phyloP scores from a whole-genome alignment of 2,329 filamentous ascomycete species.

The Aspergillus glaucus region DNA sequence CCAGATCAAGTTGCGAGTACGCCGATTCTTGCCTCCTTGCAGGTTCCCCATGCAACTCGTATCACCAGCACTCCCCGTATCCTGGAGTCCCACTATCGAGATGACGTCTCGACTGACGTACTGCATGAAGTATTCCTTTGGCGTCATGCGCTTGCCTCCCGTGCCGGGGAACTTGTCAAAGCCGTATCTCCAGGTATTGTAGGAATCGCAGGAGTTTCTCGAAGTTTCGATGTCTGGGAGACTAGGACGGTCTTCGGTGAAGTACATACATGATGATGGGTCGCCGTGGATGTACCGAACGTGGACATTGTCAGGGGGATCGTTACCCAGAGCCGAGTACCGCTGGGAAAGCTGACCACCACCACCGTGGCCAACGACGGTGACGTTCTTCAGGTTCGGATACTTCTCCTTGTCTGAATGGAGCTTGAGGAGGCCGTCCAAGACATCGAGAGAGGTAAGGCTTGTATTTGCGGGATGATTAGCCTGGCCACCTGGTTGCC shows the following conservation, averaged over 20 bases:
- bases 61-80: slow-evolving; percentile 8
- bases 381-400: slow-evolving; percentile 8
- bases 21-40: slow-evolving; percentile 9
- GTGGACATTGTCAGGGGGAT: slow-evolving; percentile 8
- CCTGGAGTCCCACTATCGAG: slow-evolving; percentile 9
- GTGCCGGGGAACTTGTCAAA: slow-evolving; percentile 11
- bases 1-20: slow-evolving; percentile 11
- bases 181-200: slow-evolving; percentile 10
- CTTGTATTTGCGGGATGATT: slow-evolving; percentile 6
- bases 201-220: slow-evolving; percentile 1
- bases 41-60: slow-evolving; percentile 10
- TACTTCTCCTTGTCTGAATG: slow-evolving; percentile 9
- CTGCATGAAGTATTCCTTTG: slow-evolving; percentile 10
- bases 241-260: slow-evolving; percentile 10
- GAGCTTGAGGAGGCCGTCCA: slow-evolving; percentile 10
- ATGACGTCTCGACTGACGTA: slow-evolving; percentile 7
- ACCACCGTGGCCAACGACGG: slow-evolving; percentile 11
- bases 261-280: slow-evolving; percentile 12
- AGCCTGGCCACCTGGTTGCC: slow-evolving; percentile 9
- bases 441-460: slow-evolving; percentile 9
- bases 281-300: slow-evolving; percentile 13
- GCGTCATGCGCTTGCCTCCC: slow-evolving; percentile 3
- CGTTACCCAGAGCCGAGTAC: slow-evolving; percentile 8
- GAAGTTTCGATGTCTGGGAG: slow-evolving; percentile 1
- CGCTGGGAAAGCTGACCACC: slow-evolving; percentile 12